Evolutionary conservation across 1,139 yeast genomes (phyloP).

Genomic region (Saccharomyces uvarum): DNA sequence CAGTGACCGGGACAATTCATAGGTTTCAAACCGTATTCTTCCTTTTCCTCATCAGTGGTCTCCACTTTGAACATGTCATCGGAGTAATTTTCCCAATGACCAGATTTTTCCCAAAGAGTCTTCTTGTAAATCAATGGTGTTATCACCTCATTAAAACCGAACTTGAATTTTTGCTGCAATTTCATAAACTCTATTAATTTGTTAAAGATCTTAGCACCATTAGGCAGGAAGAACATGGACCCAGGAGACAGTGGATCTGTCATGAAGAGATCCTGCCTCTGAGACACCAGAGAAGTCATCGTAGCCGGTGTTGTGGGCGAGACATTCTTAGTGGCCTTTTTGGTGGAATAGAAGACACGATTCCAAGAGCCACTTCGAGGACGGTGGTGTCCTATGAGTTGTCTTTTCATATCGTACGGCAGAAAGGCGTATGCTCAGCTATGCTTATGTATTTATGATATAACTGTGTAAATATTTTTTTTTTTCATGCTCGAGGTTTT

Average conservation of each 20-base stretch:
- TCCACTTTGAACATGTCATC: conserved; percentile 87
- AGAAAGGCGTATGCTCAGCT: not conserved
- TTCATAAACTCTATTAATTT: conserved; percentile 75
- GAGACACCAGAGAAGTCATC: conserved; percentile 14
- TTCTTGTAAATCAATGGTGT: conserved; percentile 87
- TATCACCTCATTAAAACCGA: conserved; percentile 86
- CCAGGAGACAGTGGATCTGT: conserved; percentile 82
- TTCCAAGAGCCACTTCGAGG: not conserved
- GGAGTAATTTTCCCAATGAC: conserved; percentile 93
- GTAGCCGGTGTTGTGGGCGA: not conserved
- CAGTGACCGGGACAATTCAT: conserved; percentile 99
- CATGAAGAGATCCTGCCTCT: conserved; percentile 62
- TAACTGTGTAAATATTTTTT: not conserved
- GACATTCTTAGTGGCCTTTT: conserved; percentile 8
- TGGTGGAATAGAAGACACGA: not conserved
- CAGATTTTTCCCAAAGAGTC: conserved; percentile 81
- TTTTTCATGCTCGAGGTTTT: not conserved
- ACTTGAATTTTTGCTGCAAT: conserved; percentile 62
- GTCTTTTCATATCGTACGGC: not conserved
- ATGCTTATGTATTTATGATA: not conserved
- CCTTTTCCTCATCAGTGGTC: conserved; percentile 38
- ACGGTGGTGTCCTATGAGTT: not conserved
- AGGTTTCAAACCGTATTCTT: conserved; percentile 80
- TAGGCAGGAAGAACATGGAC: conserved; percentile 79
- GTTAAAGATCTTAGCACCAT: conserved; percentile 82